Evolutionary conservation across 495 filamentous ascomycete species (phyloP).

Genomic region (Aspergillus egyptiacus): DNA sequence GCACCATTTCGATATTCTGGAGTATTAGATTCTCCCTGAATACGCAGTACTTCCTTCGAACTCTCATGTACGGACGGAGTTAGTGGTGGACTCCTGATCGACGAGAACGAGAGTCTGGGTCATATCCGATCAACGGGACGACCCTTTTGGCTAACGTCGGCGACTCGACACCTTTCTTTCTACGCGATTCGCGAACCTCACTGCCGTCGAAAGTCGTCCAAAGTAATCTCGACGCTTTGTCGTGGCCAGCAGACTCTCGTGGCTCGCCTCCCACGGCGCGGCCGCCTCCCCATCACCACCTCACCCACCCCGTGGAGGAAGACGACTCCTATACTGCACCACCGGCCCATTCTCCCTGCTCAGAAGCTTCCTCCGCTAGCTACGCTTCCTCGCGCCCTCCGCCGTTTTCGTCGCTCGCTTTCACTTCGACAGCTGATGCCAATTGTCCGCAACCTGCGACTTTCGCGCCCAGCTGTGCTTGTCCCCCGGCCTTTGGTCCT

Average conservation of each 20-base stretch:
- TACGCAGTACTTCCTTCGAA: neutral
- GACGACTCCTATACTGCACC: conserved; percentile 50
- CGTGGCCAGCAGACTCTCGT: conserved; percentile 54
- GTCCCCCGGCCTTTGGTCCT: conserved; percentile 51
- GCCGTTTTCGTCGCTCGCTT: conserved; percentile 61
- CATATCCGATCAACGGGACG: conserved; percentile 22
- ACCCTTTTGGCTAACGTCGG: conserved; percentile 1
- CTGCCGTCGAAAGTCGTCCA: conserved; percentile 1
- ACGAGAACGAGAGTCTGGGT: conserved; percentile 24
- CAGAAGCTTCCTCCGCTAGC: conserved; percentile 59
- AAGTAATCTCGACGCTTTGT: conserved; percentile 53
- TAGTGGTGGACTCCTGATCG: conserved; percentile 25
- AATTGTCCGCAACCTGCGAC: conserved; percentile 47
- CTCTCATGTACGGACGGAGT: conserved; percentile 6
- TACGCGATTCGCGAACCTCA: no score
- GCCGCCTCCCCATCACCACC: conserved; percentile 39
- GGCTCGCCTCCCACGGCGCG: conserved; percentile 61
- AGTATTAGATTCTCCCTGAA: neutral
- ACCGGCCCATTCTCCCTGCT: conserved; percentile 55
- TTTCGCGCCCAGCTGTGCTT: conserved; percentile 52
- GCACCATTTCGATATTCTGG: conserved; percentile 1
- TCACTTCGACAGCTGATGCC: conserved; percentile 34
- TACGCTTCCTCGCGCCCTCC: conserved; percentile 50
- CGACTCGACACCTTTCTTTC: neutral
- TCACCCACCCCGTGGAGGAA: conserved; percentile 39